Base-by-base conservation (phyloP, 139 green algal species). In the Tetradesmus lagerheimii region DNA sequence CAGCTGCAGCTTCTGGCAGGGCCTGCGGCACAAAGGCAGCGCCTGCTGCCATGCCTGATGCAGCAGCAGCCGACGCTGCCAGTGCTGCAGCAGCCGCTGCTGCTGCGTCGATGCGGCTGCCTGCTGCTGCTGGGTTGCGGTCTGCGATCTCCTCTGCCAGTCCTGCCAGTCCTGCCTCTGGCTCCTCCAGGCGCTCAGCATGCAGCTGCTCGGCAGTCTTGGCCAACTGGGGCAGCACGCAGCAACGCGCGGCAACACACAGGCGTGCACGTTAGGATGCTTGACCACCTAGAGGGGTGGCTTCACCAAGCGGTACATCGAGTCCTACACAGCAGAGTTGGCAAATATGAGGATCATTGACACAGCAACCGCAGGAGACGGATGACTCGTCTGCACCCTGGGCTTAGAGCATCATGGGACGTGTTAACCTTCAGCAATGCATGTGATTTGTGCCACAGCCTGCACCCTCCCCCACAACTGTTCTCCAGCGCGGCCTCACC, bases 121-220 rank as follows among this genome's bases (percentile, higher is more conserved):
- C 29, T 75, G 47, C 50, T 75, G 29, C 80, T 38, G 71, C 71
- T 79, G 71, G 14, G 29, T 41, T 20, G 31, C 31, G 31, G 0
- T 79, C 71, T 27, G 9, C n/a, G 1, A 45, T 3, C 45, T 76
- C 45, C 9, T 43, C 45, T 29, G 45, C 45, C 47, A 86, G 80
- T 14, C 43, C 80, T 45, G n/a, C 80, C 31, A 75, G 45, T 4
- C 45, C 80, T 47, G 80, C 80, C 27, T 14, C 45, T 34, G 80
- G 80, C 25, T 86, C 80, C 4, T 86, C 31, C 16, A 74, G 34
- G 3, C 80, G 80, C 34, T 64, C 80, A n/a, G 29, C 45, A 47
- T 86, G 80, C 45, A 86, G 43, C 35, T 86, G 34, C 0, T 23
- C 47, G 38, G 80, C 80, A 34, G 47, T 35, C 80, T 43, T 75